Evolutionary conservation across 441 rosid genomes (phyloP).

Genomic region (Aleurites moluccanus): DNA sequence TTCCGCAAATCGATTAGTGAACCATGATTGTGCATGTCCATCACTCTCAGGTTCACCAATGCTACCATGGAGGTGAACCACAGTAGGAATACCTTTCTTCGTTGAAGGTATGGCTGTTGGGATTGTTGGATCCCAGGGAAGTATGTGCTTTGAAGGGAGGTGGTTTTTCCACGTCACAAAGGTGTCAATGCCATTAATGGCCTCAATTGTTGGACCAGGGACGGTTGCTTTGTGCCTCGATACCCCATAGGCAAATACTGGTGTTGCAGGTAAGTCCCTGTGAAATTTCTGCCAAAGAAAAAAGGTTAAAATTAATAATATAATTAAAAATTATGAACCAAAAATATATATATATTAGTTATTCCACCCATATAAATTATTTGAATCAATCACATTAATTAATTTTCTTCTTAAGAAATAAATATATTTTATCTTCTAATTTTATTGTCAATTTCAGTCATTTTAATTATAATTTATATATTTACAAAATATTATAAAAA

Average conservation of each 20-base stretch:
- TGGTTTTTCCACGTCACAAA: slow-evolving; percentile 76
- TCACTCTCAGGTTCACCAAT: slow-evolving; percentile 77
- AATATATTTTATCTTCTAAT: no score
- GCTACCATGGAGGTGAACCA: slow-evolving; percentile 91
- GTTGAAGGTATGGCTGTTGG: slow-evolving; percentile 53
- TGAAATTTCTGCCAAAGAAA: slow-evolving; percentile 69
- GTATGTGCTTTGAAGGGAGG: slow-evolving; percentile 83
- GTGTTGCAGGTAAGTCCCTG: slow-evolving; percentile 70
- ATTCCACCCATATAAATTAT: no score
- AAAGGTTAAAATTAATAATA: not conserved
- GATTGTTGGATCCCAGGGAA: slow-evolving; percentile 86
- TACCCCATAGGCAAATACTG: slow-evolving; percentile 78
- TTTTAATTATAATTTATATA: no score
- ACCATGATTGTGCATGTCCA: slow-evolving; percentile 77
- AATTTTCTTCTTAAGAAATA: no score
- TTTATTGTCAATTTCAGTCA: no score
- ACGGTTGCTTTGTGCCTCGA: slow-evolving; percentile 56
- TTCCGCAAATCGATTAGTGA: slow-evolving; percentile 58
- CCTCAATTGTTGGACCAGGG: slow-evolving; percentile 96
- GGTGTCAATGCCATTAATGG: slow-evolving; percentile 59
- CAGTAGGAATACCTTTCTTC: slow-evolving; percentile 72
- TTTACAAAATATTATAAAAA: no score
- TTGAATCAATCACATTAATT: no score
- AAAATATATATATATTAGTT: no score
- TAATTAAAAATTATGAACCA: no score